These are phyloP conservation scores for Neocucurbitaria cava DNA, from an alignment of 2,329 filamentous ascomycete species.

Conservation along the genomic window DNA sequence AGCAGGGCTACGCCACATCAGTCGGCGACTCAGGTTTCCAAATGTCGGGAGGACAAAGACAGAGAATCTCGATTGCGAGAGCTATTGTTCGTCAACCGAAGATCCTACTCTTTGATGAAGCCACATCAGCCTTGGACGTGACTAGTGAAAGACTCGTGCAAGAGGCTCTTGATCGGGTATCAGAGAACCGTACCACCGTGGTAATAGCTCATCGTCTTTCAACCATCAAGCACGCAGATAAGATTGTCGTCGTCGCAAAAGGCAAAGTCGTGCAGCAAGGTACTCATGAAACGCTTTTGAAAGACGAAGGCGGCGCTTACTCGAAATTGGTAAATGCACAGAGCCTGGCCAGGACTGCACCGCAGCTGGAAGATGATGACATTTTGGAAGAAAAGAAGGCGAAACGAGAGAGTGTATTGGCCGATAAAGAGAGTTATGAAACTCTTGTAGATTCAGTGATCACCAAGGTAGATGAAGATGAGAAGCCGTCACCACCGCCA, in stretches of 20 bases:
- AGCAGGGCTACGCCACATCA: slow-evolving; percentile 82
- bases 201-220: slow-evolving; percentile 79
- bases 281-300: slow-evolving; percentile 73
- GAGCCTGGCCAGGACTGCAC: slow-evolving; percentile 69
- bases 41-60: slow-evolving; percentile 91
- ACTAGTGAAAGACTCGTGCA: slow-evolving; percentile 87
- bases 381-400: slow-evolving; percentile 4
- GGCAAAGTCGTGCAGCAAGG: slow-evolving; percentile 75
- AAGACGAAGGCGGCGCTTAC: slow-evolving; percentile 66
- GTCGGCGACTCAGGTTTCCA: slow-evolving; percentile 91
- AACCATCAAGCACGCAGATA: slow-evolving; percentile 49
- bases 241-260: slow-evolving; percentile 74
- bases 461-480: slow-evolving; percentile 46
- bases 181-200: slow-evolving; percentile 72
- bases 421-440: slow-evolving; percentile 17
- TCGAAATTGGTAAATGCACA: slow-evolving; percentile 72
- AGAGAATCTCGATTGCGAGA: slow-evolving; percentile 90
- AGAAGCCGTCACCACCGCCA: background rate
- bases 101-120: slow-evolving; percentile 89
- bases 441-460: slow-evolving; percentile 14
- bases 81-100: slow-evolving; percentile 88
- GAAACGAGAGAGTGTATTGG: slow-evolving; percentile 45
- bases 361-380: slow-evolving; percentile 43
- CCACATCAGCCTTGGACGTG: slow-evolving; percentile 89
- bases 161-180: slow-evolving; percentile 65